Conservation (phyloP, 139 green algal species). For the Chlamydomonas asymmetrica region DNA sequence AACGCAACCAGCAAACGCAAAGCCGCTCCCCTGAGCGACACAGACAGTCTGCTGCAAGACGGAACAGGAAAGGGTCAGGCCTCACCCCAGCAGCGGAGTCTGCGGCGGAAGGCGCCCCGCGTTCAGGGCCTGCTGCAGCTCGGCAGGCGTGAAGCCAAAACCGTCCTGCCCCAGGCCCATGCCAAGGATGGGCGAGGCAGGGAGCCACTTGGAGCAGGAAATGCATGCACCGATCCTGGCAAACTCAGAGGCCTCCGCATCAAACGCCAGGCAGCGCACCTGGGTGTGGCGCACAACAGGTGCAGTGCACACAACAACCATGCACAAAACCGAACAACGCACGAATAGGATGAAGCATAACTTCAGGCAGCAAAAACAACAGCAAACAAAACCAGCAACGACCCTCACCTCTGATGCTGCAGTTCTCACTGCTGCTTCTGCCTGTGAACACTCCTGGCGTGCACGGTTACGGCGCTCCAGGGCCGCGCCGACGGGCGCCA, state of each 20-base stretch:
- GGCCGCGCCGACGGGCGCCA: constrained; percentile 5
- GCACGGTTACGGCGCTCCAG: background rate
- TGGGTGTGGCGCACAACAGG: background rate
- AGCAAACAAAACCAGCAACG: background rate
- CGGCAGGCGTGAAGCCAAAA: background rate
- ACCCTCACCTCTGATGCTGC: constrained; percentile 8
- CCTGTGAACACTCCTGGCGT: background rate
- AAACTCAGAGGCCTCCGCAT: background rate
- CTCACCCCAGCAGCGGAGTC: background rate
- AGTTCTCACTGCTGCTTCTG: background rate
- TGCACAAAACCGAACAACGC: too few relatives aligned
- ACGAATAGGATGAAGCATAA: too few relatives aligned
- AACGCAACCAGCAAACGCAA: background rate
- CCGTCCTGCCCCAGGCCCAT: background rate
- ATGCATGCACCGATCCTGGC: background rate
- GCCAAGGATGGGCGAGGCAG: background rate
- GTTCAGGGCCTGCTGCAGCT: background rate
- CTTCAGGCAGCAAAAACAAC: too few relatives aligned
- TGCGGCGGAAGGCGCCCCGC: background rate
- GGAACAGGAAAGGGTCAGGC: too few relatives aligned
- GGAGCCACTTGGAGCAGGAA: background rate
- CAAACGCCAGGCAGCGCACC: background rate
- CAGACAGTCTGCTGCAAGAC: too few relatives aligned
- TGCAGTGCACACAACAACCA: constrained; percentile 1
- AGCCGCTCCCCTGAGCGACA: too few relatives aligned